Evolutionary conservation across 2,329 filamentous ascomycete species (phyloP).

Genomic region (Paracamarosporium sp.): DNA sequence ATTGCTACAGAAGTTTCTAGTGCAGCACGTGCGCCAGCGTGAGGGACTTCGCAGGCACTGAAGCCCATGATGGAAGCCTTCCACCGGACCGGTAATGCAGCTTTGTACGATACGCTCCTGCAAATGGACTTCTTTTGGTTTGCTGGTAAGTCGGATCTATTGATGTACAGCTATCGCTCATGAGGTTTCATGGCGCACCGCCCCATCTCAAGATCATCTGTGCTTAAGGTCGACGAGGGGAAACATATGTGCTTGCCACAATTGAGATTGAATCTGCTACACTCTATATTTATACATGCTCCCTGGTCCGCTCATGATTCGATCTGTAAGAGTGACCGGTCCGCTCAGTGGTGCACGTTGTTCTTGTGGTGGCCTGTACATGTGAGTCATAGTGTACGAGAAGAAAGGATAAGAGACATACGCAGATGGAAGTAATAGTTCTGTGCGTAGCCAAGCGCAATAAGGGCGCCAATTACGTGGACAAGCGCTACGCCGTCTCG

Average conservation of each 20-base stretch:
- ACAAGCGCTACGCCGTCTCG: slow-evolving; percentile 72
- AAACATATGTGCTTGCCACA: slow-evolving; percentile 24
- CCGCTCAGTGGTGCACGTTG: slow-evolving; percentile 91
- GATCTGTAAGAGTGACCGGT: not conserved
- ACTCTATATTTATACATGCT: slow-evolving; percentile 47
- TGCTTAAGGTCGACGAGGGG: not conserved
- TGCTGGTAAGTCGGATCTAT: not conserved
- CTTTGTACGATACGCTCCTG: not conserved
- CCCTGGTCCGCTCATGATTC: slow-evolving; percentile 22
- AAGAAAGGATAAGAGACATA: slow-evolving; percentile 61
- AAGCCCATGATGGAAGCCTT: not conserved
- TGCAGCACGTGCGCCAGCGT: not conserved
- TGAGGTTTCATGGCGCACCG: not conserved
- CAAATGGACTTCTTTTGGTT: not conserved
- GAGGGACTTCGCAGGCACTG: not conserved
- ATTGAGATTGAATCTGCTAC: slow-evolving; percentile 45
- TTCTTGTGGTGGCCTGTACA: slow-evolving; percentile 97
- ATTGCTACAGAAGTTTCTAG: not conserved
- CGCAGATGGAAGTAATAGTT: slow-evolving; percentile 99
- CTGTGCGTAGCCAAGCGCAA: slow-evolving; percentile 89
- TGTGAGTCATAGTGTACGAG: slow-evolving; percentile 23
- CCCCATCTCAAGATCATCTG: not conserved
- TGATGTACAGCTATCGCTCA: not conserved
- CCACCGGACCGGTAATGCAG: not conserved
- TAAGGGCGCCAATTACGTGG: slow-evolving; percentile 79